These are phyloP conservation scores for Schoenoplectus triqueter DNA, from an alignment of 202 grass and related monocot genomes.

Conservation along the genomic window DNA sequence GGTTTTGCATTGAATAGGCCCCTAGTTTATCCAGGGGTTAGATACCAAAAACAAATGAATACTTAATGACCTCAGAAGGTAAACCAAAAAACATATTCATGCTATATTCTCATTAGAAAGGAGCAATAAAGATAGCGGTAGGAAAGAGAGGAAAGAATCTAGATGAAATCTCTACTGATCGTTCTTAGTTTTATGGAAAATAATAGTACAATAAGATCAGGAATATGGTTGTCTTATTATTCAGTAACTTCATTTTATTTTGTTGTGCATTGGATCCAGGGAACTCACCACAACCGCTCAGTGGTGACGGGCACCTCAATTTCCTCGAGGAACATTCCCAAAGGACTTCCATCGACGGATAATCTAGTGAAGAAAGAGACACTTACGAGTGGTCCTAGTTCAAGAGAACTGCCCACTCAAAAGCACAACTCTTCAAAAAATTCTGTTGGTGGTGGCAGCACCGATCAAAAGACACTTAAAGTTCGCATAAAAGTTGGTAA, in stretches of 20 bases:
- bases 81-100: conserved; percentile 14
- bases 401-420: conserved; percentile 31
- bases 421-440: conserved; percentile 52
- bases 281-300: conserved; percentile 48
- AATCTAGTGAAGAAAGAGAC: conserved; percentile 55
- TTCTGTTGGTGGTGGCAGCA: conserved; percentile 45
- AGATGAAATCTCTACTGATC: neutral
- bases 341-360: conserved; percentile 41
- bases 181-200: neutral
- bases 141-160: neutral
- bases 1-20: neutral
- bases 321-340: conserved; percentile 51
- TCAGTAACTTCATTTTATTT: conserved; percentile 45
- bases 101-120: neutral
- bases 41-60: neutral
- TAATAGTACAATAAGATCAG: neutral
- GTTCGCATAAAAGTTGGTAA: conserved; percentile 93
- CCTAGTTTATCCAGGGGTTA: neutral
- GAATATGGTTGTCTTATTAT: conserved; percentile 17
- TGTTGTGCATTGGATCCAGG: conserved; percentile 52
- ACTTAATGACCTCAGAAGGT: neutral
- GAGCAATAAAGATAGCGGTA: neutral
- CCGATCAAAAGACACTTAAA: conserved; percentile 78
- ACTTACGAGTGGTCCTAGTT: conserved; percentile 35
- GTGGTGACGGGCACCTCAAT: conserved; percentile 50